Percentiles rank a stretch among this genome's conserved stretches.
Evolutionary conservation across 169 alveolate genomes (phyloP).

Genomic region (Cryptosporidium tyzzeri): DNA sequence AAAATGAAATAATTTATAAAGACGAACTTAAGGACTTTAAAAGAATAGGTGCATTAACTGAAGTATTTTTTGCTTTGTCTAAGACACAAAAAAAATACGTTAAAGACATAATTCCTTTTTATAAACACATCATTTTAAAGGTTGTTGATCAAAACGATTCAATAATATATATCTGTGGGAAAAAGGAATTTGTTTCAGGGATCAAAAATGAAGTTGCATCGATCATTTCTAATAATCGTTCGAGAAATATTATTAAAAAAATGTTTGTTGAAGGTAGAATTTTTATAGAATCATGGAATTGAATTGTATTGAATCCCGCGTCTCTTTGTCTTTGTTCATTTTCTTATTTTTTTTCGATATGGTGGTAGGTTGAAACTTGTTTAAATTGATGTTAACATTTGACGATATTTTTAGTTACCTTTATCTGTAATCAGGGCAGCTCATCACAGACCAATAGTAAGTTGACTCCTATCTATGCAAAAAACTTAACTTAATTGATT

Average conservation of each 20-base stretch:
- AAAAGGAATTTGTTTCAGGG: constrained; percentile 7
- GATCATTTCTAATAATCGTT: not conserved
- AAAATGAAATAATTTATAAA: constrained; percentile 24
- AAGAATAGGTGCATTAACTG: constrained; percentile 6
- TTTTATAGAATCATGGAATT: constrained; percentile 58
- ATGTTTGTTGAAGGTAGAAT: constrained; percentile 28
- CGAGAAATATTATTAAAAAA: constrained; percentile 1
- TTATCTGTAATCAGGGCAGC: constrained; percentile 86
- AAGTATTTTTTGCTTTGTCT: constrained; percentile 47
- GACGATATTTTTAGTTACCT: constrained; percentile 81
- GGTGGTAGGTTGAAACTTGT: constrained; percentile 63
- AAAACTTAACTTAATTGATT: not conserved
- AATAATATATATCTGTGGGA: constrained; percentile 53
- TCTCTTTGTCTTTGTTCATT: constrained; percentile 21
- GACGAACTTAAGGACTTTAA: constrained; percentile 46
- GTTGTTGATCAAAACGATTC: not conserved
- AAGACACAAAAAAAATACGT: constrained; percentile 19
- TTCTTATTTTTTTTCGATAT: constrained; percentile 44
- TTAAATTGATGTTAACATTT: not conserved
- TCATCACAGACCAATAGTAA: constrained; percentile 87
- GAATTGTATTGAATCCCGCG: constrained; percentile 16
- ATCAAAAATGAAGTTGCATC: constrained; percentile 18
- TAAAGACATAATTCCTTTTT: constrained; percentile 3
- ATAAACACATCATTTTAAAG: not conserved
- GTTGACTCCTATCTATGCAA: constrained; percentile 40